Evolutionary conservation across 225 moss, liverwort and hornwort genomes (phyloP).

Genomic region (Lunularia cruciata): DNA sequence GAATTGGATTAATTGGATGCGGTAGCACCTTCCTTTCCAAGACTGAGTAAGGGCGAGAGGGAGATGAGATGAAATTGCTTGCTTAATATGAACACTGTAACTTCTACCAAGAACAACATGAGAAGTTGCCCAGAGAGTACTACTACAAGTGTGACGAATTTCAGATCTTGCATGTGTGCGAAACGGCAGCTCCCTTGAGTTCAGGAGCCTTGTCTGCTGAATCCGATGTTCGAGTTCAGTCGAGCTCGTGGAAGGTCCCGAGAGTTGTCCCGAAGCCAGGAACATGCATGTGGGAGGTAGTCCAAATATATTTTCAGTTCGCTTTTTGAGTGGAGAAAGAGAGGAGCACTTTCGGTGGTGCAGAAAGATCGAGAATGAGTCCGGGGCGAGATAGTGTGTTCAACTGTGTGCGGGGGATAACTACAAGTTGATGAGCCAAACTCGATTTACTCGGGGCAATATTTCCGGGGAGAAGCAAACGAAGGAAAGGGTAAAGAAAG

Average conservation of each 20-base stretch:
- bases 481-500: not conserved
- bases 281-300: conserved; percentile 11
- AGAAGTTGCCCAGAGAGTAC: conserved; percentile 2
- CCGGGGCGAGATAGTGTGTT: conserved; percentile 2
- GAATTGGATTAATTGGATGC: not conserved
- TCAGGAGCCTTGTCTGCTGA: not conserved
- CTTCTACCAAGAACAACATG: not conserved
- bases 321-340: conserved; percentile 11
- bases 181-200: not conserved
- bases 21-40: too few species aligned
- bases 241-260: not conserved
- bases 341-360: conserved; percentile 17
- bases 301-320: not conserved
- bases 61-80: not conserved
- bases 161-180: conserved; percentile 2
- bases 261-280: not conserved
- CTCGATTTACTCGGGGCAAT: not conserved
- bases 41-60: not conserved
- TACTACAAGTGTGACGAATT: too few species aligned
- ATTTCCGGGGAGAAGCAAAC: not conserved
- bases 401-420: not conserved
- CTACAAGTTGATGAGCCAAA: conserved; percentile 14
- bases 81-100: not conserved
- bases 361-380: conserved; percentile 9
- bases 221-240: not conserved